A percentile compares a stretch with the other conserved stretches of the same genome.
Evolutionary conservation across 176 grass and related monocot genomes (phyloP).

Genomic region (bread wheat (Triticum aestivum)): DNA sequence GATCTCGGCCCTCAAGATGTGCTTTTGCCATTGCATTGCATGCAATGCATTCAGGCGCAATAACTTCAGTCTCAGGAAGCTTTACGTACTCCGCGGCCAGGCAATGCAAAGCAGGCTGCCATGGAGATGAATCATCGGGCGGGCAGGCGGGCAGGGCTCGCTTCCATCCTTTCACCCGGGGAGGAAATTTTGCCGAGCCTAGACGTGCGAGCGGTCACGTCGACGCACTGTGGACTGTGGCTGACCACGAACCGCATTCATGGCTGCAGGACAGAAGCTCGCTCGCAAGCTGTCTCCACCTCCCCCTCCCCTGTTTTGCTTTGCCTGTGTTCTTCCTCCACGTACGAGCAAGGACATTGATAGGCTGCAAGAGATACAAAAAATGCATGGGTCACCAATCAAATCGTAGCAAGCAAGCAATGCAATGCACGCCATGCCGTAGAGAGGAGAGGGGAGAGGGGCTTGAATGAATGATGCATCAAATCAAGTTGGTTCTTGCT

Average conservation of each 20-base stretch:
- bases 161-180: neutral
- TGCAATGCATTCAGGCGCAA: neutral
- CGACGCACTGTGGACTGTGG: conserved; percentile 32
- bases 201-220: conserved; percentile 16
- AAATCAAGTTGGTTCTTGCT: neutral
- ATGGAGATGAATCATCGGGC: neutral
- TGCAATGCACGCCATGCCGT: neutral
- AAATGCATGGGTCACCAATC: neutral
- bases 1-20: neutral
- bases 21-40: neutral
- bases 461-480: neutral
- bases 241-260: conserved; percentile 27
- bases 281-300: neutral
- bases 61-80: neutral
- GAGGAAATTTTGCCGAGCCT: neutral
- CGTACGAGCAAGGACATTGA: neutral
- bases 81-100: neutral
- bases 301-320: neutral
- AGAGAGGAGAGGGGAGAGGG: too few species aligned
- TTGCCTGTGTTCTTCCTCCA: neutral
- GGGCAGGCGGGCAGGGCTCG: neutral
- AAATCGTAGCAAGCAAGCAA: neutral
- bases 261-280: neutral
- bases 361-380: neutral
- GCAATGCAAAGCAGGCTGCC: neutral